These are phyloP conservation scores for Xylaria sp. DNA, from an alignment of 2,329 filamentous ascomycete genomes.

Conservation along the genomic window DNA sequence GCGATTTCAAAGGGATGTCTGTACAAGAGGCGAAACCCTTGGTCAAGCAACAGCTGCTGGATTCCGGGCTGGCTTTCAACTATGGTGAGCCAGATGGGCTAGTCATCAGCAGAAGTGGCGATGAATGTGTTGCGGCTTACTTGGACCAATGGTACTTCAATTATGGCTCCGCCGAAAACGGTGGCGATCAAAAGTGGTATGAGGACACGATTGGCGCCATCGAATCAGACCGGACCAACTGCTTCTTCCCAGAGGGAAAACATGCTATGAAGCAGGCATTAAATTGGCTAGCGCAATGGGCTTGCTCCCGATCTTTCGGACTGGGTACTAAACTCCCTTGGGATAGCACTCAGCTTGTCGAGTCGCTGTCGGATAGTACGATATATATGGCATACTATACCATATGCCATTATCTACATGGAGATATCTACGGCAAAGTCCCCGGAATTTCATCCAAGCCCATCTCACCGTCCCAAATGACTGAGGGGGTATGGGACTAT, in stretches of 20 bases:
- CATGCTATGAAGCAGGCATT: conserved; percentile 81
- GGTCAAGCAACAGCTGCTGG: conserved; percentile 80
- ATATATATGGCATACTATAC: conserved; percentile 90
- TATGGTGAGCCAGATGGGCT: conserved; percentile 86
- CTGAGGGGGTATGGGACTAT: conserved; percentile 96
- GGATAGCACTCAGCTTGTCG: conserved; percentile 90
- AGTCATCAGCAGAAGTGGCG: conserved; percentile 70
- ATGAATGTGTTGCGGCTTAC: conserved; percentile 91
- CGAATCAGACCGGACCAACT: conserved; percentile 71
- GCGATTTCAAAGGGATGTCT: conserved; percentile 86
- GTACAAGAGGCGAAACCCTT: conserved; percentile 90
- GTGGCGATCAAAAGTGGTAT: conserved; percentile 68
- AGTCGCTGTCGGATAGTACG: conserved; percentile 90
- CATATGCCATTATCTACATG: conserved; percentile 75
- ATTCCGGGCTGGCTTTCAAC: conserved; percentile 82
- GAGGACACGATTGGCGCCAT: conserved; percentile 78
- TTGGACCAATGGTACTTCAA: conserved; percentile 99
- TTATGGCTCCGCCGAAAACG: conserved; percentile 69
- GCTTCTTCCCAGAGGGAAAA: conserved; percentile 78
- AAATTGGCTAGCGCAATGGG: conserved; percentile 85
- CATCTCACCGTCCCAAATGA: conserved; percentile 86
- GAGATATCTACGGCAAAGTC: conserved; percentile 82
- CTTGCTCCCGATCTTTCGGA: conserved; percentile 90
- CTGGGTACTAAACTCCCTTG: conserved; percentile 94
- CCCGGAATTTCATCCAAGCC: conserved; percentile 69